Evolutionary conservation across 139 green algal species (phyloP).

Genomic region (Auxenochlorella pyrenoidosa): DNA sequence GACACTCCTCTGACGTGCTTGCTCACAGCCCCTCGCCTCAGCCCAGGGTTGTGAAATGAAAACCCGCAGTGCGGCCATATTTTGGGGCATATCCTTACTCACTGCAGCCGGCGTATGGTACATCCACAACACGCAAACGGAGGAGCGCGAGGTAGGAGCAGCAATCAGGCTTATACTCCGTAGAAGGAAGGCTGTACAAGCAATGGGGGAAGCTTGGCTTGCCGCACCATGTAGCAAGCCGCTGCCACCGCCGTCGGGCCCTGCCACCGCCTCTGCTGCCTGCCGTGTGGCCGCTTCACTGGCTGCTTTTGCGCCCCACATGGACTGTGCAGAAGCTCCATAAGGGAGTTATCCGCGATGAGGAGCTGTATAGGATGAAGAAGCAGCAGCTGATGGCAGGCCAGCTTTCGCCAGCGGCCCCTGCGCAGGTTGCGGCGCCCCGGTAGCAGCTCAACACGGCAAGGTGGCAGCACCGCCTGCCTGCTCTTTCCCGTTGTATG

Average conservation of each 20-base stretch:
- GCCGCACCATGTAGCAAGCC: no score
- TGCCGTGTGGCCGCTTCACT: neutral
- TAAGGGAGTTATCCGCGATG: conserved; percentile 51
- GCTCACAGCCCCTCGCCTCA: no score
- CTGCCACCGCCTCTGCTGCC: no score
- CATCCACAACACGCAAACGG: conserved; percentile 39
- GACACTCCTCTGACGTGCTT: no score
- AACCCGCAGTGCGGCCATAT: neutral
- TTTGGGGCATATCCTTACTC: conserved; percentile 1
- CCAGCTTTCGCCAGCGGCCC: neutral
- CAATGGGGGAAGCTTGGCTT: neutral
- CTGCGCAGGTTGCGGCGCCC: neutral
- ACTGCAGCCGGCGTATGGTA: conserved; percentile 32
- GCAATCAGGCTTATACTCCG: no score
- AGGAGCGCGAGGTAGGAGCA: conserved; percentile 40
- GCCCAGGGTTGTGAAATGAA: neutral
- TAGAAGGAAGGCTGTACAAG: neutral
- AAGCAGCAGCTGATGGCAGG: conserved; percentile 36
- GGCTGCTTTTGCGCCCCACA: neutral
- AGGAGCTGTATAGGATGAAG: conserved; percentile 56
- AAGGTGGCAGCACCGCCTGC: neutral
- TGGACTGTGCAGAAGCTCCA: conserved; percentile 50
- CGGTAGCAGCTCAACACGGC: neutral
- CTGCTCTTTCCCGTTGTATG: neutral
- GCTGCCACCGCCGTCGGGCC: neutral